Base-by-base conservation (phyloP, 2,329 filamentous ascomycete genomes). In the Botryotinia calthae region DNA sequence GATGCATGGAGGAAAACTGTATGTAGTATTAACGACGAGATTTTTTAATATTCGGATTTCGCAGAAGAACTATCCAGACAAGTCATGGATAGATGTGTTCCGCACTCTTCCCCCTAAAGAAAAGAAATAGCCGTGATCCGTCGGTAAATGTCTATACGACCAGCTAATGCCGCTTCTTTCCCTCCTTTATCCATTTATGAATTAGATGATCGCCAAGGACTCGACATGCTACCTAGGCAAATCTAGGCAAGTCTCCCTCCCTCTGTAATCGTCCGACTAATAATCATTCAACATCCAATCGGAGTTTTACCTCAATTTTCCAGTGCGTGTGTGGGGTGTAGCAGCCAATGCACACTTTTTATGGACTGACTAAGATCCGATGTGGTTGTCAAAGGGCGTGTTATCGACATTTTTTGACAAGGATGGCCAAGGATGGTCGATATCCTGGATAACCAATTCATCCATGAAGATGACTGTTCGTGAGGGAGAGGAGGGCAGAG, bases 321-420 rank as follows among this genome's bases (percentile, higher is more conserved):
- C 31, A 8, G 34, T 18, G 28, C 34, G 2, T 34, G 31, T 37
- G 62, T 64, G 46, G 25, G 31, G 22, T 54, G 25, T 61, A 12
- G 34, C 7, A 37, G 8, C 25, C 3, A 18, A 66, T 54, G 64
- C 64, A 54, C 20, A 22, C 20, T 37, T 66, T 51, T 40, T 28
- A 25, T 56, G 18, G 25, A 34, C 25, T 40, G 31, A 40, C 64
- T 67, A 67, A 67, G 46, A 40, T 31, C 48, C 56, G 34, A 67
- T 42, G 34, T 42, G 64, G 48, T 42, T 56, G 48, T 67, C 64
- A 28, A 54, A 67, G 64, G 64, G 64, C 64, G 64, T 37, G 20
- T 56, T 51, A 54, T 56, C 34, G 64, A 67, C 64, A 67, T 67
- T 51, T 66, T 22, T 20, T 18, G 34, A 46, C 67, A 58, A 42